These are phyloP conservation scores for Evansstolkia leycettana DNA, from an alignment of 495 filamentous ascomycete species.

Conservation along the genomic window DNA sequence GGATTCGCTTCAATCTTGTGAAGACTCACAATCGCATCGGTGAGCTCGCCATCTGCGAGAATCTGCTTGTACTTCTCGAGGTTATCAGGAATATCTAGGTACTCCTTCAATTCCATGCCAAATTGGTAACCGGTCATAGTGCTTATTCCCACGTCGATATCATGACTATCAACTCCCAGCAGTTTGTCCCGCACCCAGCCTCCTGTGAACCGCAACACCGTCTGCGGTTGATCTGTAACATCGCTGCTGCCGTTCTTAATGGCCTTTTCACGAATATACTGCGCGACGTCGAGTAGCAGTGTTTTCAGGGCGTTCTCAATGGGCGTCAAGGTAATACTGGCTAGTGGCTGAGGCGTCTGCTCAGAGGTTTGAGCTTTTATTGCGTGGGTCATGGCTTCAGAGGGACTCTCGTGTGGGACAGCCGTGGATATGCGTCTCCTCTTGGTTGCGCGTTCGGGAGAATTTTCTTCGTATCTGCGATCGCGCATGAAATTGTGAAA, in stretches of 20 bases:
- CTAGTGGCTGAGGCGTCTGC: conserved; percentile 5
- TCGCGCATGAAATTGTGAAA: conserved; percentile 19
- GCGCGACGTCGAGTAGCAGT: conserved; percentile 63
- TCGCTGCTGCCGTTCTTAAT: conserved; percentile 22
- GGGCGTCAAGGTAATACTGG: conserved; percentile 47
- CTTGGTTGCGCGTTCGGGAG: conserved; percentile 18
- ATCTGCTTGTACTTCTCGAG: conserved; percentile 40
- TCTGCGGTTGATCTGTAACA: conserved; percentile 10
- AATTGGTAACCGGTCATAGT: conserved; percentile 87
- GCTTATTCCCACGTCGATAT: conserved; percentile 94
- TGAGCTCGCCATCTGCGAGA: conserved; percentile 14
- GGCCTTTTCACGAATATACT: conserved; percentile 49
- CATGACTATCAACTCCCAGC: conserved; percentile 64
- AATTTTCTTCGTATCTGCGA: conserved; percentile 9
- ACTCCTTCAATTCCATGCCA: conserved; percentile 47
- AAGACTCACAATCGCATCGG: conserved; percentile 37
- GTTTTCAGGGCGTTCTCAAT: conserved; percentile 55
- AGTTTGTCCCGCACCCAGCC: conserved; percentile 99
- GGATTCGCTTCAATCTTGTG: conserved; percentile 81
- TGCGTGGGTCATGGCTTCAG: conserved; percentile 11
- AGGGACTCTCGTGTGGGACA: conserved; percentile 3
- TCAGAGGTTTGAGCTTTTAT: conserved; percentile 1
- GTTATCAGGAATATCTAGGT: conserved; percentile 39
- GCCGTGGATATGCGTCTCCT: conserved; percentile 20
- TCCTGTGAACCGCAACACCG: conserved; percentile 70